Evolutionary conservation across 2,329 filamentous ascomycete genomes (phyloP).

Genomic region (Calonectria honghensis): DNA sequence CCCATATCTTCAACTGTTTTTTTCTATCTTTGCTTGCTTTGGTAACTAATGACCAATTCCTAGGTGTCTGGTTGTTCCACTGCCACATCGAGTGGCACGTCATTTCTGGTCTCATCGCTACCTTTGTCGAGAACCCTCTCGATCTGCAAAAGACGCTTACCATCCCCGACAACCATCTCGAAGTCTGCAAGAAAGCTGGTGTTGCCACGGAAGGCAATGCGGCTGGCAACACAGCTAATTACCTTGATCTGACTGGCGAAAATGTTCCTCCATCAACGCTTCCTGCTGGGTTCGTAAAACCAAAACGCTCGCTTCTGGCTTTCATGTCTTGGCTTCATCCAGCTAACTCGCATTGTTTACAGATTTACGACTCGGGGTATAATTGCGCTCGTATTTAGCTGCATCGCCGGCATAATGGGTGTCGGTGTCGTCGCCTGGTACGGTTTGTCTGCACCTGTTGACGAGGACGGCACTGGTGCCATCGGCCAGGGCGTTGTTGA

Average conservation of each 20-base stretch:
- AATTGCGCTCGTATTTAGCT: constrained; percentile 85
- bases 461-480: constrained; percentile 44
- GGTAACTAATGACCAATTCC: not conserved
- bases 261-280: constrained; percentile 73
- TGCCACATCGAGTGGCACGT: constrained; percentile 90
- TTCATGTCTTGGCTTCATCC: not conserved
- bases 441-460: constrained; percentile 61
- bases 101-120: constrained; percentile 77
- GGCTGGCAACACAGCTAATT: constrained; percentile 80
- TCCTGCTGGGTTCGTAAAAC: constrained; percentile 74
- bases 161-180: constrained; percentile 77
- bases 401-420: constrained; percentile 80
- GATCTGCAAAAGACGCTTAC: constrained; percentile 76
- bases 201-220: constrained; percentile 81
- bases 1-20: not conserved
- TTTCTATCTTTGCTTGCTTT: not conserved
- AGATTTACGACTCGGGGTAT: constrained; percentile 83
- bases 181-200: constrained; percentile 72
- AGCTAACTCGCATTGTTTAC: constrained; percentile 11
- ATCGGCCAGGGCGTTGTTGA: constrained; percentile 48
- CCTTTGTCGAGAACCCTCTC: constrained; percentile 78
- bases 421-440: constrained; percentile 81
- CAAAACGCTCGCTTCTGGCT: not conserved
- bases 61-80: constrained; percentile 83
- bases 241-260: constrained; percentile 78